These are phyloP conservation scores for Diplodia intermedia DNA, from an alignment of 2,329 filamentous ascomycete genomes.

Conservation along the genomic window DNA sequence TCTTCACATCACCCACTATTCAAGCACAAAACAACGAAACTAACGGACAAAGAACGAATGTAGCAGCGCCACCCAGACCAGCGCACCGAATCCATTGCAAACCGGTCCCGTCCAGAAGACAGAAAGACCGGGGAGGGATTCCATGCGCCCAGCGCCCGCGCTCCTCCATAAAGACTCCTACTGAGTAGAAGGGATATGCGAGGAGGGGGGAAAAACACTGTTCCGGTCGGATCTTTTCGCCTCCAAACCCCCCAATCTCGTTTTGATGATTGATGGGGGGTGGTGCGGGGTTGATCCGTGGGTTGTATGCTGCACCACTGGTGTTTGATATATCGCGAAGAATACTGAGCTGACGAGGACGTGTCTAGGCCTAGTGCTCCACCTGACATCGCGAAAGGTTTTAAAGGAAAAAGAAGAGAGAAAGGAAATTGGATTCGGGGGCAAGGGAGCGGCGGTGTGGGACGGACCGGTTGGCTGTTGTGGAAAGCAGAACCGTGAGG, in stretches of 20 bases:
- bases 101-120: background rate
- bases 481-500: background rate
- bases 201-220: background rate
- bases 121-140: background rate
- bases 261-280: background rate
- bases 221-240: background rate
- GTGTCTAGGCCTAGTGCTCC: slow-evolving; percentile 59
- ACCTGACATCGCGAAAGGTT: slow-evolving; percentile 56
- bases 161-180: too few species aligned
- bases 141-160: background rate
- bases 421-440: slow-evolving; percentile 19
- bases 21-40: background rate
- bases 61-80: slow-evolving; percentile 19
- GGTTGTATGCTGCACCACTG: background rate
- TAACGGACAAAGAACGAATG: background rate
- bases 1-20: background rate
- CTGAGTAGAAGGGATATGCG: background rate
- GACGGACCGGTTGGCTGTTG: background rate
- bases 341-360: slow-evolving; percentile 63
- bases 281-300: slow-evolving; percentile 43
- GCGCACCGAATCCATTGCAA: slow-evolving; percentile 4
- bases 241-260: background rate
- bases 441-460: background rate
- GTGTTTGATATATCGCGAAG: slow-evolving; percentile 51
- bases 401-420: slow-evolving; percentile 19